phyloP scores from a whole-genome alignment of 805 yeast genomes.

The Candida fluviatilis region DNA sequence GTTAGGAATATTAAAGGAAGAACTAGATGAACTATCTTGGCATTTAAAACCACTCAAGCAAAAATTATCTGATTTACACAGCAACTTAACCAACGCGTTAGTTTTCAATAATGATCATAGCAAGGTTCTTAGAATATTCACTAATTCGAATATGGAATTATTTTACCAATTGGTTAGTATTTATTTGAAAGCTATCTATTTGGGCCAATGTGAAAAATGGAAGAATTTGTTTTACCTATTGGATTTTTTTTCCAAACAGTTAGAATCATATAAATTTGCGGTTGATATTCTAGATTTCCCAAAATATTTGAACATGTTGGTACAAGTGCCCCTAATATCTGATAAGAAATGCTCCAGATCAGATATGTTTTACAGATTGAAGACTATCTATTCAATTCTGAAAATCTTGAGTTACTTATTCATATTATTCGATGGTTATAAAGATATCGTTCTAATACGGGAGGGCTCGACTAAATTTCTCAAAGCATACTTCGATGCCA shows the following conservation, averaged over 20 bases:
- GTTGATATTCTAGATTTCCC: constrained; percentile 13
- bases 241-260: constrained; percentile 13
- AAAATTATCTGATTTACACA: constrained; percentile 13
- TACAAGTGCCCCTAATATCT: constrained; percentile 13
- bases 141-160: constrained; percentile 14
- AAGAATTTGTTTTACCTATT: constrained; percentile 20
- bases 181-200: constrained; percentile 20
- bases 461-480: constrained; percentile 2
- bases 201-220: constrained; percentile 26
- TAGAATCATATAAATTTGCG: constrained; percentile 16
- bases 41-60: constrained; percentile 14
- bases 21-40: constrained; percentile 21
- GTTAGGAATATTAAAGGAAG: constrained; percentile 24
- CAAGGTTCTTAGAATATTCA: constrained; percentile 20
- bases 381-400: constrained; percentile 6
- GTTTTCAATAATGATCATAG: constrained; percentile 13
- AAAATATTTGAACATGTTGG: constrained; percentile 20
- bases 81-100: constrained; percentile 8
- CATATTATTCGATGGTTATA: constrained; percentile 31
- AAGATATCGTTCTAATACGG: constrained; percentile 17
- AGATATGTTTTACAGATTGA: constrained; percentile 5
- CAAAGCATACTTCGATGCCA: not conserved
- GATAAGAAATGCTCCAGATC: constrained; percentile 5
- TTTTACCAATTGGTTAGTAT: constrained; percentile 27
- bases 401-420: constrained; percentile 16